Evolutionary conservation across 2,329 filamentous ascomycete genomes (phyloP).

Genomic region (Exophiala xenobiotica): DNA sequence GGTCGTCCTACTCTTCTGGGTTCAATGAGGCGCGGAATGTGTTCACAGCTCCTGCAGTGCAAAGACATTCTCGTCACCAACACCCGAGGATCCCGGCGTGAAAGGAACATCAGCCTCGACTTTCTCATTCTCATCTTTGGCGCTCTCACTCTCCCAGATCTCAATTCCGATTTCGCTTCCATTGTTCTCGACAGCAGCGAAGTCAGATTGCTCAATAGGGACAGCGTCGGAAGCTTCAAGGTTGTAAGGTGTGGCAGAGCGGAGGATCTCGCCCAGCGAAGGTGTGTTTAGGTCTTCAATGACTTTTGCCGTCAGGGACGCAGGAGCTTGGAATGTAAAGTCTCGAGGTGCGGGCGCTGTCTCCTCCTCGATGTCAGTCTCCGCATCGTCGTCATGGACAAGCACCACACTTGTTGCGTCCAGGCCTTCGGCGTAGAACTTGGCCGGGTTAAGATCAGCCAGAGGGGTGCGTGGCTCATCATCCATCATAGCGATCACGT

Average conservation of each 20-base stretch:
- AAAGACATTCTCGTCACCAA: conserved; percentile 24
- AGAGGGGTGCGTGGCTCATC: conserved; percentile 66
- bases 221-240: too few relatives aligned
- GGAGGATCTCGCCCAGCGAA: conserved; percentile 19
- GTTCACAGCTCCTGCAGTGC: conserved; percentile 26
- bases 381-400: conserved; percentile 57
- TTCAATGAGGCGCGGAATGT: too few relatives aligned
- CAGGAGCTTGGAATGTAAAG: conserved; percentile 20
- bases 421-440: conserved; percentile 67
- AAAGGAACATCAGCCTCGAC: conserved; percentile 9
- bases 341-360: conserved; percentile 32
- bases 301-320: conserved; percentile 12
- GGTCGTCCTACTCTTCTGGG: too few relatives aligned
- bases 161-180: conserved; percentile 46
- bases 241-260: conserved; percentile 7
- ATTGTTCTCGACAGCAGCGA: background rate
- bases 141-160: conserved; percentile 69
- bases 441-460: conserved; percentile 64
- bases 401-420: conserved; percentile 63
- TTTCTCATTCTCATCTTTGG: conserved; percentile 52
- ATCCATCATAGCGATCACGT: conserved; percentile 54
- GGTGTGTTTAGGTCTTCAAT: conserved; percentile 18
- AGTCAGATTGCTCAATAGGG: background rate
- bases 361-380: conserved; percentile 34
- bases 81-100: conserved; percentile 6